phyloP scores from a whole-genome alignment of 2,329 filamentous ascomycete genomes.

The Chaetomiaceae sp. region DNA sequence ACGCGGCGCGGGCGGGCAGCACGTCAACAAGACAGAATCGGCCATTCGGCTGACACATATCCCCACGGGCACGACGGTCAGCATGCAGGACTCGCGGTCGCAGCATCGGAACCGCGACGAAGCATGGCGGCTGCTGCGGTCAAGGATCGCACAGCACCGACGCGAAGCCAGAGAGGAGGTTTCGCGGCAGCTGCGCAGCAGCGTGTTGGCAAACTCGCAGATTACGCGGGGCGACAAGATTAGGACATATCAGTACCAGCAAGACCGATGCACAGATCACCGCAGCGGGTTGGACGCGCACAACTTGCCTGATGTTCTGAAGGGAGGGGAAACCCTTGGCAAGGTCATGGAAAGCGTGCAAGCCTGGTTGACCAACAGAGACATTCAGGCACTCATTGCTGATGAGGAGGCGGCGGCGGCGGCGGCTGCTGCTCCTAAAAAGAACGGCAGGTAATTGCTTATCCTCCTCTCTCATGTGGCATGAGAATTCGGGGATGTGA shows the following conservation, averaged over 20 bases:
- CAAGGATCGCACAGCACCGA: conserved; percentile 72
- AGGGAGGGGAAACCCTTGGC: conserved; percentile 66
- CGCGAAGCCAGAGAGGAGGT: conserved; percentile 82
- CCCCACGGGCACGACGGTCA: conserved; percentile 80
- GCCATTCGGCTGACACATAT: conserved; percentile 88
- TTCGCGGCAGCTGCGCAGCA: conserved; percentile 66
- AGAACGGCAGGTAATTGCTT: conserved; percentile 15
- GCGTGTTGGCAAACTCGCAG: conserved; percentile 71
- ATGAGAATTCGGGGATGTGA: neutral
- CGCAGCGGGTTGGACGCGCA: conserved; percentile 74
- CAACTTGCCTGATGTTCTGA: conserved; percentile 74
- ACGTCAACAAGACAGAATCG: conserved; percentile 98
- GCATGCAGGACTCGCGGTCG: conserved; percentile 88
- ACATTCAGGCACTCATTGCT: conserved; percentile 65
- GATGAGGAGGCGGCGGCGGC: conserved; percentile 55
- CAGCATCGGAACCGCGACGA: conserved; percentile 84
- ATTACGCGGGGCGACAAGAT: conserved; percentile 93
- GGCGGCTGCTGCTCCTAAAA: conserved; percentile 32
- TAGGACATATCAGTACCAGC: conserved; percentile 77
- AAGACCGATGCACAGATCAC: conserved; percentile 82
- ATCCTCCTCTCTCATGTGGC: neutral
- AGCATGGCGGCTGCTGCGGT: conserved; percentile 80
- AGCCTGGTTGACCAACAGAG: conserved; percentile 68
- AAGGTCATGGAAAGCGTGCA: conserved; percentile 73
- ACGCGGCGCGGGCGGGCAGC: conserved; percentile 87